Percentiles rank a stretch among this genome's conserved stretches.
phyloP scores from a whole-genome alignment of 768 basidiomycete species.

The Rhizopogon rudus region DNA sequence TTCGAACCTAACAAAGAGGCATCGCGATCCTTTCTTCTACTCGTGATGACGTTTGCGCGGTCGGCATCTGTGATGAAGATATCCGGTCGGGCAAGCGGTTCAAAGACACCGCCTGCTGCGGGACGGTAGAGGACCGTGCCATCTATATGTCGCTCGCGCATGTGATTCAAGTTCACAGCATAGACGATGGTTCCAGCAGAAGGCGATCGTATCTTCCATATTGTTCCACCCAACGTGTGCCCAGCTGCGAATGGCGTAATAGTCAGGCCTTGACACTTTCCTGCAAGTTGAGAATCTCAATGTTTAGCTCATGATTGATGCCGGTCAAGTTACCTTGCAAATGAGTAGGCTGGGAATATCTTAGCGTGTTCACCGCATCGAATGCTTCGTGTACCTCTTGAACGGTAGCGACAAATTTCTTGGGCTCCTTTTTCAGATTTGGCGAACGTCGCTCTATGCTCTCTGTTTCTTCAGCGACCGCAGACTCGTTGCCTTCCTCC shows the following conservation, averaged over 20 bases:
- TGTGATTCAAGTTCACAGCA: conserved; percentile 94
- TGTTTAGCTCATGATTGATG: neutral
- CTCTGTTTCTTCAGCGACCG: conserved; percentile 19
- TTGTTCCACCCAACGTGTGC: conserved; percentile 92
- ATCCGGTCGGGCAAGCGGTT: conserved; percentile 85
- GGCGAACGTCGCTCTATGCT: conserved; percentile 1
- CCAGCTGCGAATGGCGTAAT: conserved; percentile 95
- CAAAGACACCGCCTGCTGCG: conserved; percentile 73
- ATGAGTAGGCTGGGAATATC: conserved; percentile 95
- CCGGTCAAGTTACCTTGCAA: conserved; percentile 62
- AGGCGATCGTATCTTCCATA: conserved; percentile 99
- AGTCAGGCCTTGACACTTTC: conserved; percentile 88
- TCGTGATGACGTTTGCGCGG: conserved; percentile 74
- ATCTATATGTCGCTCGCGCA: conserved; percentile 91
- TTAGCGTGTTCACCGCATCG: conserved; percentile 83
- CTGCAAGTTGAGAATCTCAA: conserved; percentile 29
- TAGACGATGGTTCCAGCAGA: conserved; percentile 95
- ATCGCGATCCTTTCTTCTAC: conserved; percentile 87
- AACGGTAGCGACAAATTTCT: conserved; percentile 68
- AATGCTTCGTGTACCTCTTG: conserved; percentile 92
- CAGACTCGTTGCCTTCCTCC: conserved; percentile 20
- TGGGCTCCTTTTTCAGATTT: conserved; percentile 19
- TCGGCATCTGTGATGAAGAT: conserved; percentile 92
- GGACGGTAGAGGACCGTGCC: conserved; percentile 83
- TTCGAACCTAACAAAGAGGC: conserved; percentile 75